Base-by-base conservation (phyloP, 169 alveolate species). In the Plasmodium berghei region DNA sequence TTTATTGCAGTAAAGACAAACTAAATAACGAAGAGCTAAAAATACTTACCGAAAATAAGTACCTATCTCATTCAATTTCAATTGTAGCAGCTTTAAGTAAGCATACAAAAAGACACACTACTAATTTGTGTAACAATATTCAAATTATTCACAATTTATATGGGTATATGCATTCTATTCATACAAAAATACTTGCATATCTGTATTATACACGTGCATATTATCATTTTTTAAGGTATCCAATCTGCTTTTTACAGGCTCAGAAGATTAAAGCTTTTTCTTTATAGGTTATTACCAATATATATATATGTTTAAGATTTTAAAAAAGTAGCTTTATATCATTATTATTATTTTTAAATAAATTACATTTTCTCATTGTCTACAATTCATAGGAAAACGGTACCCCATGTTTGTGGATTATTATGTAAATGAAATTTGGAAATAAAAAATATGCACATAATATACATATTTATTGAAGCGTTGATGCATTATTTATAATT, bases 41-140 rank as follows among this genome's bases (percentile, higher is more conserved):
- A 62, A 52, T 75, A 52, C 12, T 75, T 9, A 63, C 48, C 52
- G 89, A 75, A 52, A 75, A 75, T 16, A 75, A 75, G 45, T 75
- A 63, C 24, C 12, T 49, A 4, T 54, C 89, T 67, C 89, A 75
- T 26, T n/a, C 89, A 40, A 26, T 75, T 22, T 74, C 89, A 42
- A 46, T 75, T 75, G 10, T 75, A 58, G 22, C 28, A 52, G 89
- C 89, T 2, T n/a, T 75, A 63, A 75, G 89, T 75, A 75, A 22
- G 40, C 46, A n/a, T 45, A 75, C 24, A 28, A 56, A 26, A 24
- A 73, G 12, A 14, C 45, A 66, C 28, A 12, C 16, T 61, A 20
- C 14, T 20, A 22, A 6, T 22, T 62, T 52, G 18, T n/a, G 6
- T 52, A 14, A 9, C 8, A 12, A 14, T 52, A 52, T 52, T 9